Evolutionary conservation across 345 rosid species (phyloP), one percentile per base, ranked within the genome.

Genomic region (Brassica juncea): DNA sequence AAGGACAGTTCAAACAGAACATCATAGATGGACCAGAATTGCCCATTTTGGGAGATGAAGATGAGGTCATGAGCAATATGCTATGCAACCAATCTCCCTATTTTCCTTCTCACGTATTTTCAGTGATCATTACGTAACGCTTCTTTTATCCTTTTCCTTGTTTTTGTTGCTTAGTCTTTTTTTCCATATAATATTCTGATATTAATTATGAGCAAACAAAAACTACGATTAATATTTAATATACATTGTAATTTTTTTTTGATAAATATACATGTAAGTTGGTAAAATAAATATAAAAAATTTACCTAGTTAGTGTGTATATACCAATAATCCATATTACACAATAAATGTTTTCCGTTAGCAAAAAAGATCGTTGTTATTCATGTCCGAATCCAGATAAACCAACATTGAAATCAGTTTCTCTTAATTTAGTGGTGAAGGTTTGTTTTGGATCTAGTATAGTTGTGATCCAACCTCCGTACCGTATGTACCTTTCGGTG

Each of bases 101-200:
- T 42, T 79, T 79, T 59, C 55, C 23, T 58, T 67, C 73, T 73
- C 78, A 79, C 37, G 74, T 74, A 79, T 60, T 73, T 42, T 68
- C 34, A 6, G 72, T 68, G 82, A 73, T 73, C 66, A 60, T 59
- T 79, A 73, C 70, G 65, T 54, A n/a, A 79, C 61, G 31, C 78
- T 68, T 61, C 14, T 47, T 66, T 59, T 44, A 54, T 79, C 64
- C 0, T 11, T 67, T 73, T 15, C 63, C 47, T 14, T 73, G 8
- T 31, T 30, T 59, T 60, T 34, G 55, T 14, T 67, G 39, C 58
- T 23, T 67, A 42, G 71, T 67, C 58, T 25, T n/a, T 19, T 19
- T 75, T 74, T 52, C 54, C 54, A 8, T 23, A 32, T 70, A 58
- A 10, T n/a, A 54, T 10, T 4, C 15, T 16, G 7, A 37, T 37